These are phyloP conservation scores for Mycena amicta DNA, from an alignment of 768 basidiomycete species.

Conservation along the genomic window DNA sequence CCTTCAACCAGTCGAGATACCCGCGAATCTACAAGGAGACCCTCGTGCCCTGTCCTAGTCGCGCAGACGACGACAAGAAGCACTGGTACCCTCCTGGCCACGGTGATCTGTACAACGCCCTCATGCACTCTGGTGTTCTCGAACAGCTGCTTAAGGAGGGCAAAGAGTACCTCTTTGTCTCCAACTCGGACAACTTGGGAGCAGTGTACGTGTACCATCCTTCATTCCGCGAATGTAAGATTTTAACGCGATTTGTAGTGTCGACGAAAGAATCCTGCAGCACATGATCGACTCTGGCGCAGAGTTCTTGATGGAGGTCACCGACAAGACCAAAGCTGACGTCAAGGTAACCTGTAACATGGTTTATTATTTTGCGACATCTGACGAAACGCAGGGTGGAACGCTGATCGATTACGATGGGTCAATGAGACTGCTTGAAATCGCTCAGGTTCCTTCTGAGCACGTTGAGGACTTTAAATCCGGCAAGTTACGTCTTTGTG, in stretches of 20 bases:
- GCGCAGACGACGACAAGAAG: slow-evolving; percentile 81
- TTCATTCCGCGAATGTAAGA: background rate
- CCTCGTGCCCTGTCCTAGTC: slow-evolving; percentile 80
- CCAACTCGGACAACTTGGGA: slow-evolving; percentile 96
- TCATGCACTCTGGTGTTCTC: slow-evolving; percentile 87
- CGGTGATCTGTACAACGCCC: slow-evolving; percentile 93
- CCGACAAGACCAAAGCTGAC: slow-evolving; percentile 95
- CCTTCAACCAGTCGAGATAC: slow-evolving; percentile 93
- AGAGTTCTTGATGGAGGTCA: slow-evolving; percentile 95
- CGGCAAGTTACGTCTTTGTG: slow-evolving; percentile 35
- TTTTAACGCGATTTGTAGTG: slow-evolving; percentile 40
- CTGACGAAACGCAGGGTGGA: slow-evolving; percentile 56
- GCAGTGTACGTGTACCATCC: slow-evolving; percentile 63
- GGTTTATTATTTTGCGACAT: too few relatives aligned
- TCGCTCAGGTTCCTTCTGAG: slow-evolving; percentile 92
- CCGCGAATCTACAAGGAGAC: slow-evolving; percentile 91
- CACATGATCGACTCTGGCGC: slow-evolving; percentile 82
- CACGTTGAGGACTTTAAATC: slow-evolving; percentile 95
- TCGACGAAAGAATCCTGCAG: slow-evolving; percentile 81
- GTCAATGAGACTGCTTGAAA: slow-evolving; percentile 84
- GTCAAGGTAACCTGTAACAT: slow-evolving; percentile 42
- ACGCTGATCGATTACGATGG: slow-evolving; percentile 92
- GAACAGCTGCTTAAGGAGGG: slow-evolving; percentile 88
- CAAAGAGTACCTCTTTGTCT: slow-evolving; percentile 97
- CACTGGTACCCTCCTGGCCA: slow-evolving; percentile 98